phyloP scores from a whole-genome alignment of 2,329 filamentous ascomycete genomes.

The Aureobasidium musti region DNA sequence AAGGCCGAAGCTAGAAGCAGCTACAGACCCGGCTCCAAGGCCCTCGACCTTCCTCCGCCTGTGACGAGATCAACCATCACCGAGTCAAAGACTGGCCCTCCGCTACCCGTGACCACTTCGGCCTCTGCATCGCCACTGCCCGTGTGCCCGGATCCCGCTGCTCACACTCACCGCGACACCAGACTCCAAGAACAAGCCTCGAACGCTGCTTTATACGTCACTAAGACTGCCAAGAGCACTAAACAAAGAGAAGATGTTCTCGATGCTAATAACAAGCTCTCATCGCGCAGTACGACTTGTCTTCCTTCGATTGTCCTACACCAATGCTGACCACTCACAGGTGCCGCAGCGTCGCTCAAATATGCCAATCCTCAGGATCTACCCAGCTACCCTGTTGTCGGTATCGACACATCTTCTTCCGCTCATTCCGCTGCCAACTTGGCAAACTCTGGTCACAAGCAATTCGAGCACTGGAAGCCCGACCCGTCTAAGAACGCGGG shows the following conservation, averaged over 20 bases:
- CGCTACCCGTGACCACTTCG: background rate
- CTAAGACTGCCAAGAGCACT: slow-evolving; percentile 42
- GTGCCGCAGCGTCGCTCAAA: slow-evolving; percentile 64
- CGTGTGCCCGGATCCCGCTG: slow-evolving; percentile 50
- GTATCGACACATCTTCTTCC: slow-evolving; percentile 60
- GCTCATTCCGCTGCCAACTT: slow-evolving; percentile 73
- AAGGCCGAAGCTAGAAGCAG: slow-evolving; percentile 1
- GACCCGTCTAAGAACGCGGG: slow-evolving; percentile 62
- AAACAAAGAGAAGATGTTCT: slow-evolving; percentile 43
- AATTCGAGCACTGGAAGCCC: slow-evolving; percentile 67
- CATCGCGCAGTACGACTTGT: slow-evolving; percentile 57
- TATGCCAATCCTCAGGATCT: slow-evolving; percentile 73
- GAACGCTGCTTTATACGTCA: slow-evolving; percentile 62
- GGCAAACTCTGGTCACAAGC: slow-evolving; percentile 69
- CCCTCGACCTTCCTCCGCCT: background rate
- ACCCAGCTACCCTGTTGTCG: slow-evolving; percentile 70
- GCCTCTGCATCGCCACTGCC: background rate
- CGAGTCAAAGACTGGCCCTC: slow-evolving; percentile 2
- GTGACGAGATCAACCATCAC: background rate
- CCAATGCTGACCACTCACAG: slow-evolving; percentile 43
- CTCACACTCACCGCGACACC: slow-evolving; percentile 44
- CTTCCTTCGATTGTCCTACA: background rate
- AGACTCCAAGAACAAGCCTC: slow-evolving; percentile 56
- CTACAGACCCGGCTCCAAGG: slow-evolving; percentile 4
- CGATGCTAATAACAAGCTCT: slow-evolving; percentile 58